Conservation (phyloP, 1,139 yeast species). For the Pichia sp. region DNA sequence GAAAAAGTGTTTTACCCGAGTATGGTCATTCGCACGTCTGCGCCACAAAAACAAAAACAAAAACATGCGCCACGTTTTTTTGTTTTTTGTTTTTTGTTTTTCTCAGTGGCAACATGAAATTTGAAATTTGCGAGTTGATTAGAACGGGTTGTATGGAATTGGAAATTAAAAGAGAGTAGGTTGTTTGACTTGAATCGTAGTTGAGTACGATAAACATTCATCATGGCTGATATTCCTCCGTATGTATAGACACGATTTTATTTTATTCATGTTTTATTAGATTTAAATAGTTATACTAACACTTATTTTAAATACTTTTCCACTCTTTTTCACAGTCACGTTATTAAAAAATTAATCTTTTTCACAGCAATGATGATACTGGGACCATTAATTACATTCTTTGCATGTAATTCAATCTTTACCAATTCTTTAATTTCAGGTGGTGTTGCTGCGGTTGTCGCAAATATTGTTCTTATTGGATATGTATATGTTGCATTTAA, state of each 20-base stretch:
- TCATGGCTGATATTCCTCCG: conserved; percentile 60
- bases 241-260: conserved; percentile 29
- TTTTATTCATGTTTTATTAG: neutral
- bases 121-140: no score
- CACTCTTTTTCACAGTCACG: conserved; percentile 37
- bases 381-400: conserved; percentile 71
- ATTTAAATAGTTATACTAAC: conserved; percentile 1
- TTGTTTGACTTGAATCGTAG: neutral
- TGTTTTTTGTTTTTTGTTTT: neutral
- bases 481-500: conserved; percentile 82
- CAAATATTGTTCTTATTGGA: conserved; percentile 80
- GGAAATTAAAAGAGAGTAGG: neutral
- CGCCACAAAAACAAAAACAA: neutral
- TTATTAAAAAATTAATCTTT: conserved; percentile 65
- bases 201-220: neutral
- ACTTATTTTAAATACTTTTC: neutral
- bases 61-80: neutral
- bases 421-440: conserved; percentile 74
- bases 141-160: neutral
- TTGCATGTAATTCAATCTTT: conserved; percentile 29
- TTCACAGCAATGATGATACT: conserved; percentile 88
- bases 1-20: neutral
- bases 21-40: neutral
- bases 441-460: conserved; percentile 81
- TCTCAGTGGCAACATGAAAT: neutral